phyloP scores from a whole-genome alignment of 1,139 yeast genomes.

The Meyerozyma sp. region DNA sequence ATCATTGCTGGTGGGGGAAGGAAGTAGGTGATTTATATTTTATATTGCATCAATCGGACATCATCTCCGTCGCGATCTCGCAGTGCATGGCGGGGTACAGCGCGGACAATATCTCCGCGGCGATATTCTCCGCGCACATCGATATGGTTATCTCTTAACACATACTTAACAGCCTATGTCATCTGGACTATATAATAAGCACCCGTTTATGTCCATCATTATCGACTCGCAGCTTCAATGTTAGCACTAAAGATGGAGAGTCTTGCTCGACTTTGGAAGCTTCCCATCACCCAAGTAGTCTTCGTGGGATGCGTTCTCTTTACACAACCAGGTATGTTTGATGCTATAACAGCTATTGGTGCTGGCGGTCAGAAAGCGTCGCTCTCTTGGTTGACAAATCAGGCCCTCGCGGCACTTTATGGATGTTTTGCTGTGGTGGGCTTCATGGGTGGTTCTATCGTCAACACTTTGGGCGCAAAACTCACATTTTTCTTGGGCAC shows the following conservation, averaged over 20 bases:
- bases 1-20: background rate
- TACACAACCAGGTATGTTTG: conserved; percentile 2
- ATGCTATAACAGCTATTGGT: conserved; percentile 2
- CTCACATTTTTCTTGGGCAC: conserved; percentile 4
- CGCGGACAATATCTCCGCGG: background rate
- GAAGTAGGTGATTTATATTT: background rate
- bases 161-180: background rate
- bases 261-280: background rate
- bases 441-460: conserved; percentile 4
- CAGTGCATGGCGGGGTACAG: background rate
- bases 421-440: conserved; percentile 4
- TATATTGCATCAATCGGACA: background rate
- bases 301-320: conserved; percentile 2
- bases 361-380: conserved; percentile 2
- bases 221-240: too few species aligned
- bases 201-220: background rate
- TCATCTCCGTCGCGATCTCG: background rate
- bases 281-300: conserved; percentile 1
- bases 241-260: background rate
- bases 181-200: background rate
- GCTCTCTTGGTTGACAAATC: conserved; percentile 1
- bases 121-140: background rate
- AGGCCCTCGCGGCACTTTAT: conserved; percentile 5
- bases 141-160: background rate
- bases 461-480: conserved; percentile 4